Evolutionary conservation across 805 yeast species (phyloP).

Genomic region (Ogataea sp.): DNA sequence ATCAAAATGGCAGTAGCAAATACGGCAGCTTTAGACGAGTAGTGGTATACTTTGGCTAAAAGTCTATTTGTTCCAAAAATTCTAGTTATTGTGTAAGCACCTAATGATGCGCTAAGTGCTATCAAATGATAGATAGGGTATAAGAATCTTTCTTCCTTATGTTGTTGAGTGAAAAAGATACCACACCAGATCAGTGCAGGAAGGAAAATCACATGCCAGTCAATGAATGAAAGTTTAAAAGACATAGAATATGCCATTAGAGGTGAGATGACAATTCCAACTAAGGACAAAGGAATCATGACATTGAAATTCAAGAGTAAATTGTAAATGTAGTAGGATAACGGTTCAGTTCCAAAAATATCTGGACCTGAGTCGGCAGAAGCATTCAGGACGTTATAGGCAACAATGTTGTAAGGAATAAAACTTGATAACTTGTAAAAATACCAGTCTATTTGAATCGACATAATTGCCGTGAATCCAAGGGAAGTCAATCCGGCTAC

Average conservation of each 20-base stretch:
- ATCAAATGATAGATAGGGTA: slow-evolving; percentile 78
- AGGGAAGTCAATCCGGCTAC: slow-evolving; percentile 11
- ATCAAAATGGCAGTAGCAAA: slow-evolving; percentile 13
- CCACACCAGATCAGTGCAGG: slow-evolving; percentile 62
- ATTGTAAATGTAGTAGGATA: slow-evolving; percentile 62
- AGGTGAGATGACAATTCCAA: slow-evolving; percentile 29
- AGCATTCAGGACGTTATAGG: slow-evolving; percentile 71
- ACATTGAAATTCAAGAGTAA: slow-evolving; percentile 68
- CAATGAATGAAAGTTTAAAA: slow-evolving; percentile 6
- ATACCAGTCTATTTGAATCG: slow-evolving; percentile 41
- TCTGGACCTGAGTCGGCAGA: slow-evolving; percentile 74
- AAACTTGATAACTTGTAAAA: slow-evolving; percentile 54
- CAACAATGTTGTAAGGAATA: slow-evolving; percentile 76
- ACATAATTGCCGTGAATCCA: slow-evolving; percentile 7
- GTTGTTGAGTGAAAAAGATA: slow-evolving; percentile 71
- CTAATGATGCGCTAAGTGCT: slow-evolving; percentile 51
- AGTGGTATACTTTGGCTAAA: neutral
- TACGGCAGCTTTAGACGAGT: slow-evolving; percentile 2
- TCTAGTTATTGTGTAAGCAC: slow-evolving; percentile 15
- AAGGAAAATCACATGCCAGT: slow-evolving; percentile 20
- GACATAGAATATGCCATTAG: slow-evolving; percentile 17
- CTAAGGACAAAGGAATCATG: slow-evolving; percentile 32
- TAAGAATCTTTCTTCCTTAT: slow-evolving; percentile 87
- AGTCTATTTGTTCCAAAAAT: slow-evolving; percentile 9
- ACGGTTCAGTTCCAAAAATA: slow-evolving; percentile 82